Base-by-base conservation (phyloP, 805 yeast species). In the Suhomyces sp. region DNA sequence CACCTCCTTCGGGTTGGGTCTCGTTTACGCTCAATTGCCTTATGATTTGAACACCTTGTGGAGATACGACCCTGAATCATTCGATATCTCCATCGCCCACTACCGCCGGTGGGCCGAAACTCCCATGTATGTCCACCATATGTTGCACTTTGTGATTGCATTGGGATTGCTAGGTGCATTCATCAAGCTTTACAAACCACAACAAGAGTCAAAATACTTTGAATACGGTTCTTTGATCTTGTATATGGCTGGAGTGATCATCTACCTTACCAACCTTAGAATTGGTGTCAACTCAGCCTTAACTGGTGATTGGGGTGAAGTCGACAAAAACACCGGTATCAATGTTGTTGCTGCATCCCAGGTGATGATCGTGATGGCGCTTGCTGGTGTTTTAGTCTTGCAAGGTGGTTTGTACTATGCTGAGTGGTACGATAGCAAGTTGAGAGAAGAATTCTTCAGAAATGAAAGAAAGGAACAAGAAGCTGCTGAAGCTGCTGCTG, bases 341-440 rank as follows among this genome's bases (percentile, higher is more conserved):
- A 90, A 89, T 58, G 97, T 94, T 40, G 82, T 94, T 64, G 97
- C 94, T 41, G 97, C 98, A 5, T 85, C 94, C 27, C 86, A 87
- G 70, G 80, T 87, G 38, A 86, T 93, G 77, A 77, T 89, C 59
- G 82, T 88, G 7, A 68, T 90, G 50, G 76, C 88, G 15, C 74
- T 92, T 49, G 65, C 83, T 22, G 97, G 97, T 58, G 88, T 91
- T n/a, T 71, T 91, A 44, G 77, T 88, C 8, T 79, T 94, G 60
- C 98, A 94, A 74, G 85, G 82, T 50, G 97, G 97, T 36, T 80
- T 93, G 64, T 90, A 88, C 81, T 93, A 88, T 72, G 96, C 96
- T 29, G 83, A 82, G 61, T 79, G 83, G 80, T 87, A 84, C 52
- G 79, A 76, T 60, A 56, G 54, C 38, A 63, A 66, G 55, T 59